Conservation (phyloP, 1,139 yeast genomes). For the Pichia sp. region DNA sequence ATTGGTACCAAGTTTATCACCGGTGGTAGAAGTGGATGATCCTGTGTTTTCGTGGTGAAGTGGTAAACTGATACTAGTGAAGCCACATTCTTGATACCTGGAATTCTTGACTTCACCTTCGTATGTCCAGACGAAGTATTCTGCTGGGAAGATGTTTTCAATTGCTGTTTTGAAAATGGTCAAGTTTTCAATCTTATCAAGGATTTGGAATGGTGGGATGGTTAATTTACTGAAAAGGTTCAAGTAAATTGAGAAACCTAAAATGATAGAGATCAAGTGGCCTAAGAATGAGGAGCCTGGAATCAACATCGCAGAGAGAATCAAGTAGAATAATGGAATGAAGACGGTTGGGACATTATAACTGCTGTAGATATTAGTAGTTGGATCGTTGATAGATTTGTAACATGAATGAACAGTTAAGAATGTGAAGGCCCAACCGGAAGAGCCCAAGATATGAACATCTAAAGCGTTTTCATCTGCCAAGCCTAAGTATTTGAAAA, state of each 20-base stretch:
- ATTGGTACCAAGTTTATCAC: constrained; percentile 15
- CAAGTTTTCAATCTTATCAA: constrained; percentile 59
- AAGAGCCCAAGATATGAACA: constrained; percentile 59
- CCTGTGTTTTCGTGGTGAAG: constrained; percentile 13
- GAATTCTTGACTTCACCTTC: constrained; percentile 24
- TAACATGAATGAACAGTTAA: constrained; percentile 61
- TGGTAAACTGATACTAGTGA: constrained; percentile 16
- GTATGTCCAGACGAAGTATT: constrained; percentile 18
- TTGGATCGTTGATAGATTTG: constrained; percentile 54
- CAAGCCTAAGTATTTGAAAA: constrained; percentile 33
- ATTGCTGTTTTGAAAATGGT: constrained; percentile 9
- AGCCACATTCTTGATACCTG: constrained; percentile 13
- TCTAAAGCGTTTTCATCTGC: constrained; percentile 39
- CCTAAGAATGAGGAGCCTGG: constrained; percentile 74
- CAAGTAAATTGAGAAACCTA: constrained; percentile 55
- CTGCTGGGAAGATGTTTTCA: constrained; percentile 10
- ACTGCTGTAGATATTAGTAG: constrained; percentile 27
- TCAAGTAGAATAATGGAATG: constrained; percentile 55
- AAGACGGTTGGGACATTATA: constrained; percentile 57
- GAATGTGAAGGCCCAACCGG: constrained; percentile 78
- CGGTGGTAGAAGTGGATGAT: constrained; percentile 4
- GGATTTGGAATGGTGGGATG: constrained; percentile 64
- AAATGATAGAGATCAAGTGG: constrained; percentile 53
- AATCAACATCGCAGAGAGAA: constrained; percentile 47
- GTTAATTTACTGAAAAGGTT: constrained; percentile 55